Percentiles rank a stretch among this genome's conserved stretches.
These are phyloP conservation scores for Rhipidocladum racemiflorum DNA, from an alignment of 176 grass and related monocot species.

Conservation along the genomic window DNA sequence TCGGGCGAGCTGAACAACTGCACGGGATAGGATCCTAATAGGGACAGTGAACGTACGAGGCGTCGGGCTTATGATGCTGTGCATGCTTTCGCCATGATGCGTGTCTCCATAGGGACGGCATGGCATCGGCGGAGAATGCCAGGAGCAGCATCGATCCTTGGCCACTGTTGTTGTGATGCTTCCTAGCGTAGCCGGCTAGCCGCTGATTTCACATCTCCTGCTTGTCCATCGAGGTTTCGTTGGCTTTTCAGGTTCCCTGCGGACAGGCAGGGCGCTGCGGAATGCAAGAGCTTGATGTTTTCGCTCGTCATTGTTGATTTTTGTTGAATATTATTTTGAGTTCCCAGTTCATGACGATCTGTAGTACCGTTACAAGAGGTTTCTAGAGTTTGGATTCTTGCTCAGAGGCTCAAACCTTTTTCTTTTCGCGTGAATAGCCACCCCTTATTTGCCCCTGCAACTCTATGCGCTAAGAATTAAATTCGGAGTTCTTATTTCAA, in stretches of 20 bases:
- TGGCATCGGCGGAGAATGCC: neutral
- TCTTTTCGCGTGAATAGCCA: neutral
- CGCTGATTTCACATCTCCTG: neutral
- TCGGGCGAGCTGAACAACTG: neutral
- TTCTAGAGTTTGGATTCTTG: neutral
- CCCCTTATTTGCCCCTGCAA: neutral
- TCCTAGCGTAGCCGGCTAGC: neutral
- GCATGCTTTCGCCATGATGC: constrained; percentile 24
- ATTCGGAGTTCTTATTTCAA: constrained; percentile 21
- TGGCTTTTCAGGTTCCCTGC: neutral
- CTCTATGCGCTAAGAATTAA: constrained; percentile 1
- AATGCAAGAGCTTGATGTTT: neutral
- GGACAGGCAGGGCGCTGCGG: neutral
- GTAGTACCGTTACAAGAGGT: neutral
- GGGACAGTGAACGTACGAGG: neutral
- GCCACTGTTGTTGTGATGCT: neutral
- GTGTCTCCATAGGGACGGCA: neutral
- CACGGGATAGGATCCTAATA: neutral
- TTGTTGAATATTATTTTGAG: neutral
- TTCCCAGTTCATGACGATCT: constrained; percentile 16
- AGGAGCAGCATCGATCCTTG: neutral
- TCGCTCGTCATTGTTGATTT: neutral
- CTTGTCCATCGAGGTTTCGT: neutral
- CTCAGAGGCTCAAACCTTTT: neutral
- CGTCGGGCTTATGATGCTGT: neutral